Conservation (phyloP, 2,329 filamentous ascomycete genomes). For the Aspergillus sp. region DNA sequence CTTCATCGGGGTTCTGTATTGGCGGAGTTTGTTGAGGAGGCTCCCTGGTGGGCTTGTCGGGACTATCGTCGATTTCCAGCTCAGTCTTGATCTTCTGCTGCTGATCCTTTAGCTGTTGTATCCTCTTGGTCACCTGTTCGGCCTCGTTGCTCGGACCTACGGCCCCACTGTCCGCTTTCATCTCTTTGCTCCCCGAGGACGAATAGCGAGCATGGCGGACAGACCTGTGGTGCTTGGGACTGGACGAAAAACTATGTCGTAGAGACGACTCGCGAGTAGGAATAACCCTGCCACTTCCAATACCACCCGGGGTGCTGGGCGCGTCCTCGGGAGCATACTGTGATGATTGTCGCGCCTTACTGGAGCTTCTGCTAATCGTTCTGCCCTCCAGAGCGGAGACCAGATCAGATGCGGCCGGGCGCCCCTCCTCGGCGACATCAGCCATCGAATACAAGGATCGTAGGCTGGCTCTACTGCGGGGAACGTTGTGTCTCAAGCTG, state of each 20-base stretch:
- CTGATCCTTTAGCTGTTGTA: conserved; percentile 58
- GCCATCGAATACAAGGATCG: conserved; percentile 44
- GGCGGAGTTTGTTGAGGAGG: conserved; percentile 15
- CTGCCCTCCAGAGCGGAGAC: conserved; percentile 16
- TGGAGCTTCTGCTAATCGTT: conserved; percentile 22
- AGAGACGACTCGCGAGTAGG: conserved; percentile 69
- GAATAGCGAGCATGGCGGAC: conserved; percentile 45
- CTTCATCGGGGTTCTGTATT: conserved; percentile 9
- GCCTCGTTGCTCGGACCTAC: conserved; percentile 45
- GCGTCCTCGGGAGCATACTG: conserved; percentile 26
- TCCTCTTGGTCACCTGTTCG: conserved; percentile 57
- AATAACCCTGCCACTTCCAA: conserved; percentile 56
- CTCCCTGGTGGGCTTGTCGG: conserved; percentile 22
- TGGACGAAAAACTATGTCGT: conserved; percentile 53
- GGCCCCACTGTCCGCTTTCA: conserved; percentile 39
- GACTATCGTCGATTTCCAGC: conserved; percentile 40
- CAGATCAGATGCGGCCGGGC: conserved; percentile 19
- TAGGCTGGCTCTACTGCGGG: conserved; percentile 39
- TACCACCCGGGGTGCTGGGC: conserved; percentile 33
- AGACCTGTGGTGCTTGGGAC: conserved; percentile 54
- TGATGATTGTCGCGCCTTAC: conserved; percentile 37
- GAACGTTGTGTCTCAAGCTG: conserved; percentile 30
- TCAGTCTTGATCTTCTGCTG: conserved; percentile 55
- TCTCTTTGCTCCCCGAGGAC: conserved; percentile 39
- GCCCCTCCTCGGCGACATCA: conserved; percentile 41